Conservation (phyloP, 139 green algal species). For the Chlamydomonas schloesseri region DNA sequence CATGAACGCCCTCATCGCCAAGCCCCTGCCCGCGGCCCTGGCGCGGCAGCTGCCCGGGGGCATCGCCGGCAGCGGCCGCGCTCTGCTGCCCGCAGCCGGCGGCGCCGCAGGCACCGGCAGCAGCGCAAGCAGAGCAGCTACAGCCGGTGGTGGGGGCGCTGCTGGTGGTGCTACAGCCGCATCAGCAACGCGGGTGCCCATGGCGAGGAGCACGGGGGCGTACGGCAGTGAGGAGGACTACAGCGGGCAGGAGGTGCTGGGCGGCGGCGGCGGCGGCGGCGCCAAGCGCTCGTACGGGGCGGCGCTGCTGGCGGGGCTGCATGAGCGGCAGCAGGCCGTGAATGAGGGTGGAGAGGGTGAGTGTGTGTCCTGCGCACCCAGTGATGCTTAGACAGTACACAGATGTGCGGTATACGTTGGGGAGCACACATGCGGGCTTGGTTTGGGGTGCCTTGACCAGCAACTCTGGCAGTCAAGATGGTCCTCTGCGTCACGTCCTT, state of each 20-base stretch:
- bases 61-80: background rate
- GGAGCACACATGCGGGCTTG: too few species aligned
- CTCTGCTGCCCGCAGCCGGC: background rate
- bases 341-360: background rate
- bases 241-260: background rate
- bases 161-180: background rate
- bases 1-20: conserved; percentile 12
- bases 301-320: conserved; percentile 9
- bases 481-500: too few species aligned
- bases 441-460: too few species aligned
- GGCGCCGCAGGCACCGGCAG: background rate
- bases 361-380: too few species aligned
- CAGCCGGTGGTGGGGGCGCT: too few species aligned
- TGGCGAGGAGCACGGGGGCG: conserved; percentile 3
- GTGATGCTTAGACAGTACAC: too few species aligned
- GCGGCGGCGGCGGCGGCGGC: background rate
- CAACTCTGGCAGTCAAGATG: too few species aligned
- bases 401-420: too few species aligned
- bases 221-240: conserved; percentile 1
- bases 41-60: background rate
- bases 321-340: background rate
- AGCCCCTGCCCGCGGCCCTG: background rate
- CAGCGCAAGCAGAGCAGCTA: background rate
- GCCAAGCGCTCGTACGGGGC: conserved; percentile 31
- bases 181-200: background rate